These are phyloP conservation scores for Fereydounia khargensis DNA, from an alignment of 1,284 basidiomycete species.

Conservation along the genomic window DNA sequence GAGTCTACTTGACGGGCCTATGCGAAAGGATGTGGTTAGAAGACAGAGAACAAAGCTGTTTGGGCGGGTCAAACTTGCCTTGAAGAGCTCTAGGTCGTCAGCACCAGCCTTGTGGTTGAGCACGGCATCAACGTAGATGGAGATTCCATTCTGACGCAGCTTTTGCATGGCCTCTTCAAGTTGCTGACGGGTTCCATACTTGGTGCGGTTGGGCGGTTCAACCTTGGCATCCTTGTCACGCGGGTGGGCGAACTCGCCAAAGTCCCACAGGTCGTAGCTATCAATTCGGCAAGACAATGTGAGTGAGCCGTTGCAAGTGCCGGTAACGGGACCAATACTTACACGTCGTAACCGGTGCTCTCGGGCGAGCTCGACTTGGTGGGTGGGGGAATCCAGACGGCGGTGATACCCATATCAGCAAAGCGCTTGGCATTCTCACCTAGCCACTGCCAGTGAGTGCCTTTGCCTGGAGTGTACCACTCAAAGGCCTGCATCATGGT, in stretches of 20 bases:
- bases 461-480: slow-evolving; percentile 61
- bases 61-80: too few species aligned
- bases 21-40: too few species aligned
- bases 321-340: background rate
- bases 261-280: slow-evolving; percentile 55
- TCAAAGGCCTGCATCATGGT: slow-evolving; percentile 45
- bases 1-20: slow-evolving; percentile 29
- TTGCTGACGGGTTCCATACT: slow-evolving; percentile 87
- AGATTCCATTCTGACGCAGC: slow-evolving; percentile 58
- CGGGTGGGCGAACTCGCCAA: slow-evolving; percentile 76
- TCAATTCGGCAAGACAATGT: background rate
- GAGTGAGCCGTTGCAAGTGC: background rate
- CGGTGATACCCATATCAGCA: slow-evolving; percentile 77
- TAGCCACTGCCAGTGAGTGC: slow-evolving; percentile 76
- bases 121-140: slow-evolving; percentile 61
- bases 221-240: slow-evolving; percentile 68
- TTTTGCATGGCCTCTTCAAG: slow-evolving; percentile 68
- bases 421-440: slow-evolving; percentile 70
- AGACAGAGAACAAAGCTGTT: too few species aligned
- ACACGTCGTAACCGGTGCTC: slow-evolving; percentile 61
- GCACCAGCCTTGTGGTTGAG: slow-evolving; percentile 68
- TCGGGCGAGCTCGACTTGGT: slow-evolving; percentile 58
- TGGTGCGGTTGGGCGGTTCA: slow-evolving; percentile 63
- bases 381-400: slow-evolving; percentile 64
- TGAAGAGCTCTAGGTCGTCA: slow-evolving; percentile 73